Evolutionary conservation across 2,329 filamentous ascomycete species (phyloP), one percentile per base, ranked within the genome.

Genomic region (Aspergillus terreus): DNA sequence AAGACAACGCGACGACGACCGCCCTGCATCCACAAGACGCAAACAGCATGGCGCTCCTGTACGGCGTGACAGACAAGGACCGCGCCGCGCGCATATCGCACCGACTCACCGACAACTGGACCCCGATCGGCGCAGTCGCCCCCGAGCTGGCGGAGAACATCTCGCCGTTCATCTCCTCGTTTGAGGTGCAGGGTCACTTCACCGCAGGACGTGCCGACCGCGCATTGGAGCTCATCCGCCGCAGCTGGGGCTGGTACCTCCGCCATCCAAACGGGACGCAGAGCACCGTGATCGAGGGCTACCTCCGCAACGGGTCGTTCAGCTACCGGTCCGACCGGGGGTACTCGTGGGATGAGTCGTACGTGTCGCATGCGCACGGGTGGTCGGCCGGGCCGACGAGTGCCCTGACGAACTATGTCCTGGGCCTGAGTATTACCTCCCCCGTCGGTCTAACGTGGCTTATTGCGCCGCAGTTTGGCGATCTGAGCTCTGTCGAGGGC

Each of bases 181-280:
- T 84, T 57, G 82, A 86, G 59, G 72, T 85, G 23, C 78, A 81
- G 62, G 82, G 75, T 1, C 82, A 84, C 57, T 69, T 84, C 4
- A 64, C 70, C 0, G 75, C 75, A 1, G 71, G 74, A 0, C 71
- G 76, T 51, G 63, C 81, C 1, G 62, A 68, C 6, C 77, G 82
- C 33, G 81, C 82, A 0, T 67, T 86, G 0, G 72, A 79, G 10
- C 74, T 85, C 14, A 78, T 85, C 30, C 77, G 81, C 5, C 69
- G 69, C 7, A 74, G 72, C 45, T 85, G 82, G 82, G 82, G 82
- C 10, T 83, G 80, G 79, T 84, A 84, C 57, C 66, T 82, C 14
- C 71, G 77, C 52, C 76, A 83, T 52, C 73, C 76, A 1, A 78
- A 81, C 56, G 81, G 81, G n/a, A 84, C 82, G 0, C 71, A 77